Evolutionary conservation across 805 yeast species (phyloP).

Genomic region (Candida bentonensis): DNA sequence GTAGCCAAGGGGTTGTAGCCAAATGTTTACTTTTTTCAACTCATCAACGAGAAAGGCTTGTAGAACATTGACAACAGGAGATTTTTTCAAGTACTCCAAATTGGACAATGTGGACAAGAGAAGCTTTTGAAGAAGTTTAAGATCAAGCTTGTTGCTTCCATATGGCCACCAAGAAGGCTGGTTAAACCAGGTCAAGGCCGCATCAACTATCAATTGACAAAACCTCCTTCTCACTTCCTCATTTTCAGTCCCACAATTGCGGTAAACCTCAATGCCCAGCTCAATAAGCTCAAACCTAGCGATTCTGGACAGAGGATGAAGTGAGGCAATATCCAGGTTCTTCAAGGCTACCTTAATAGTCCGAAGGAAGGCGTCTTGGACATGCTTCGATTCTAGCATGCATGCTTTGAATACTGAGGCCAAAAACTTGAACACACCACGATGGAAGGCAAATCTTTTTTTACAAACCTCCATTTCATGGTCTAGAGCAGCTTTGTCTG

Average conservation of each 20-base stretch:
- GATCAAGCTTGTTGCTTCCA: conserved; percentile 66
- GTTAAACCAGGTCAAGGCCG: conserved; percentile 68
- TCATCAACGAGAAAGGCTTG: conserved; percentile 63
- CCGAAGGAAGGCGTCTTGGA: conserved; percentile 54
- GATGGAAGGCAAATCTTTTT: conserved; percentile 49
- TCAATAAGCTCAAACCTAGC: conserved; percentile 59
- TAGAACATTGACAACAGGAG: conserved; percentile 25
- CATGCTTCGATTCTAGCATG: conserved; percentile 52
- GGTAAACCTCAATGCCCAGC: conserved; percentile 52
- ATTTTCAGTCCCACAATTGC: conserved; percentile 22
- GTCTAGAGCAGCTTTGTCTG: conserved; percentile 46
- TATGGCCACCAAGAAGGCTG: conserved; percentile 55
- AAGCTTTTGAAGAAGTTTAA: conserved; percentile 51
- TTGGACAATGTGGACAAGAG: conserved; percentile 37
- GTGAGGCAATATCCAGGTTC: conserved; percentile 52
- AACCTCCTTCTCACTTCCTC: conserved; percentile 19
- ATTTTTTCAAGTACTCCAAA: conserved; percentile 11
- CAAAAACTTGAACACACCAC: conserved; percentile 51
- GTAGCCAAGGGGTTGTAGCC: conserved; percentile 49
- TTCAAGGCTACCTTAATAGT: conserved; percentile 28
- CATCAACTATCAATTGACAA: conserved; percentile 41
- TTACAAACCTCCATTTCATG: conserved; percentile 37
- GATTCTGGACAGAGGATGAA: conserved; percentile 70
- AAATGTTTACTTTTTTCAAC: conserved; percentile 52
- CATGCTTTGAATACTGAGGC: conserved; percentile 71